Percentiles rank a stretch among this genome's conserved stretches.
phyloP scores from a whole-genome alignment of 305 asterid species.

The Fraxinus latifolia region DNA sequence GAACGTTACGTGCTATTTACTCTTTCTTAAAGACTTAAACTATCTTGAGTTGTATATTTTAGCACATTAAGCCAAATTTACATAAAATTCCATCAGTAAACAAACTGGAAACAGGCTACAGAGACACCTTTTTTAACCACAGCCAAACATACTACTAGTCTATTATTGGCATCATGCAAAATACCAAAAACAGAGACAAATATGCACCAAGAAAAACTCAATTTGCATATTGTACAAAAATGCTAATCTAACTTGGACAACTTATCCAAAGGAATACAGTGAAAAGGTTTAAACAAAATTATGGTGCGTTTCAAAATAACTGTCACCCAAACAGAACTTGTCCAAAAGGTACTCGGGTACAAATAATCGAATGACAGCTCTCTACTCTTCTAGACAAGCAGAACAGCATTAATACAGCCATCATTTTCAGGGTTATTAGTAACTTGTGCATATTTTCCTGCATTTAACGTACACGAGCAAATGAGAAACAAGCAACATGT shows the following conservation, averaged over 20 bases:
- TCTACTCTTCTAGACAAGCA: slow-evolving; percentile 53
- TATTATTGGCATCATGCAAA: background rate
- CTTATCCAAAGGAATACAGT: background rate
- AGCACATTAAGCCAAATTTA: background rate
- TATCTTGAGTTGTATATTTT: background rate
- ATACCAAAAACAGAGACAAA: background rate
- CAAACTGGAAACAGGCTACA: background rate
- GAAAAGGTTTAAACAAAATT: background rate
- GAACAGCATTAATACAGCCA: slow-evolving; percentile 89
- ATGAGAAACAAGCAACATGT: background rate
- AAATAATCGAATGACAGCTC: background rate
- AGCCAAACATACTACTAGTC: background rate
- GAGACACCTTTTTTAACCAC: background rate
- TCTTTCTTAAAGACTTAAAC: too few relatives aligned
- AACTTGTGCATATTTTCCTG: slow-evolving; percentile 96
- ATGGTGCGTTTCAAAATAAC: slow-evolving; percentile 9
- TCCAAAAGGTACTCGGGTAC: background rate
- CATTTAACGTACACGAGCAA: slow-evolving; percentile 22
- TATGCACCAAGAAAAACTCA: background rate
- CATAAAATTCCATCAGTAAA: background rate
- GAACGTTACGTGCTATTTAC: too few relatives aligned
- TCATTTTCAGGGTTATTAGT: slow-evolving; percentile 94
- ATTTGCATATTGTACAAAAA: background rate
- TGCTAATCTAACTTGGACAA: background rate
- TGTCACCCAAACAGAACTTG: slow-evolving; percentile 8